These are phyloP conservation scores for Neospora caninum DNA, from an alignment of 169 alveolate genomes.

Conservation along the genomic window DNA sequence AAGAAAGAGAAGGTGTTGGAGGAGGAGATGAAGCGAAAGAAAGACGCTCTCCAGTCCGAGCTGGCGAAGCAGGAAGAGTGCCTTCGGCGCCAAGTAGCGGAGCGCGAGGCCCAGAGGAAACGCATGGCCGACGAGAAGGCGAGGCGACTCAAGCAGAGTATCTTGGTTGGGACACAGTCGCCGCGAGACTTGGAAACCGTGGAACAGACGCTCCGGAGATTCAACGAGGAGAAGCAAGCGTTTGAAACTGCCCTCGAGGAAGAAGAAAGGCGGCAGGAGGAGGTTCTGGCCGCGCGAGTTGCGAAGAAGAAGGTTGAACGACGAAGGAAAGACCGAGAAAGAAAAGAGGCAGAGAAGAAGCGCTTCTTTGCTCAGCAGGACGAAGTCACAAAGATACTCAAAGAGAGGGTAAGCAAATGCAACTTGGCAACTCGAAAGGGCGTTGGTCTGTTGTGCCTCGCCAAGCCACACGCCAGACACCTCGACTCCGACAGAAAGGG, in stretches of 20 bases:
- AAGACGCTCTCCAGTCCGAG: neutral
- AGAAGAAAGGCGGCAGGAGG: neutral
- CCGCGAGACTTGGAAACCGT: neutral
- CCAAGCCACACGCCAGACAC: too few relatives aligned
- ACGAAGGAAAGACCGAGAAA: neutral
- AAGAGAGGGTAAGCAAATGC: neutral
- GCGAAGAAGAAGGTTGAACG: neutral
- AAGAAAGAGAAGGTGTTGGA: conserved; percentile 2
- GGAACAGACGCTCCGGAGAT: neutral
- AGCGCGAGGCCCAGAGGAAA: neutral
- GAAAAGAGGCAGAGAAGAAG: neutral
- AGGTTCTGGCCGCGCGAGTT: neutral
- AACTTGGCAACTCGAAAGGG: neutral
- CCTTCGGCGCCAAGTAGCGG: neutral
- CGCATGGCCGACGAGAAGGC: neutral
- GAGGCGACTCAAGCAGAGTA: neutral
- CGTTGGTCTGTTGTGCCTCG: too few relatives aligned
- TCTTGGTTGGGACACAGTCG: neutral
- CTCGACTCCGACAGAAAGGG: too few relatives aligned
- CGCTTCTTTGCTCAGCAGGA: neutral
- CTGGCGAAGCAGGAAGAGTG: neutral
- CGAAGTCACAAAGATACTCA: neutral
- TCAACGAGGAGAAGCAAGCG: neutral
- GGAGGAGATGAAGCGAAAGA: neutral
- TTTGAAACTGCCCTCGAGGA: neutral